Evolutionary conservation across 1,284 basidiomycete genomes (phyloP).

Genomic region (Phellinidium pouzarii): DNA sequence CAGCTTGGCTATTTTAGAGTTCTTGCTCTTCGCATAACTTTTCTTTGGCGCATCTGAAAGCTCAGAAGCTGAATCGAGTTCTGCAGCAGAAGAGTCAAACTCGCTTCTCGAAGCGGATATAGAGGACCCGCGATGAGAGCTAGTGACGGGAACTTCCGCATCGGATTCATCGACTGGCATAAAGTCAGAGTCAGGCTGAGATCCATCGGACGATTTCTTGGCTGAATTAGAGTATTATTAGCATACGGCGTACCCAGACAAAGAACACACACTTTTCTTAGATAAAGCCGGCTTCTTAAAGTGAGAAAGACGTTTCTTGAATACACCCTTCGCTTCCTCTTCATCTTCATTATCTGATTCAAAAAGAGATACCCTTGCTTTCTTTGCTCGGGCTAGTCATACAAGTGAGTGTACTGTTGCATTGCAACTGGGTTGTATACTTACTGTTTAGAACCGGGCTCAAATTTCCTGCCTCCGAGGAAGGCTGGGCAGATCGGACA

Average conservation of each 20-base stretch:
- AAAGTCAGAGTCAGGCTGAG: slow-evolving; percentile 17
- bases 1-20: slow-evolving; percentile 21
- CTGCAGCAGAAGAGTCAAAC: slow-evolving; percentile 7
- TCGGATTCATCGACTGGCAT: slow-evolving; percentile 28
- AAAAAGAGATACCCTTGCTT: slow-evolving; percentile 41
- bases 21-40: slow-evolving; percentile 23
- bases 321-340: slow-evolving; percentile 33
- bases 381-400: slow-evolving; percentile 36
- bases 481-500: slow-evolving; percentile 20
- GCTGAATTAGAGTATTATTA: neutral
- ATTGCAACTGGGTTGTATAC: neutral
- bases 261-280: slow-evolving; percentile 31
- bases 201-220: slow-evolving; percentile 3
- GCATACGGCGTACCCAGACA: neutral
- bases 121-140: slow-evolving; percentile 13
- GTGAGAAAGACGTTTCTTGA: slow-evolving; percentile 51
- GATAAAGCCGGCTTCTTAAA: slow-evolving; percentile 54
- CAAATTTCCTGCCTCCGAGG: slow-evolving; percentile 26
- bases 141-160: slow-evolving; percentile 20
- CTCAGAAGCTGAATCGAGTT: slow-evolving; percentile 12
- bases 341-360: slow-evolving; percentile 37
- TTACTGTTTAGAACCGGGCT: slow-evolving; percentile 24
- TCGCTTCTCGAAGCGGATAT: slow-evolving; percentile 14
- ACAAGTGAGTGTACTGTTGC: slow-evolving; percentile 17
- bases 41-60: slow-evolving; percentile 22